Evolutionary conservation across 306 rosid genomes (phyloP), one percentile per base, ranked within the genome.

Genomic region (Quercus mongolica): DNA sequence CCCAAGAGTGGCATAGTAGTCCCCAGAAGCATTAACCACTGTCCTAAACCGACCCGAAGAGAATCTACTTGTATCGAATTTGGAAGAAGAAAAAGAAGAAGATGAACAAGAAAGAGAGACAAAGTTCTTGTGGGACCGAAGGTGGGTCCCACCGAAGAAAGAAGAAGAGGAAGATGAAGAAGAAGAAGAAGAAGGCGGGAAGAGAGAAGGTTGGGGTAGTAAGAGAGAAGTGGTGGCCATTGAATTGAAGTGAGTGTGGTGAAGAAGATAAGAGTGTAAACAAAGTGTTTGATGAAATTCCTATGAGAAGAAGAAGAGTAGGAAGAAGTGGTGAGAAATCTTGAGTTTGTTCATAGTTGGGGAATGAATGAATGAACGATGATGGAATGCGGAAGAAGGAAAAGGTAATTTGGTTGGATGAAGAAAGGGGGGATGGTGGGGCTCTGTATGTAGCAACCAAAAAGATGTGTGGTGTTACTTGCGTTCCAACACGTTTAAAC

Each of bases 1-100:
- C 15, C 97, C 97, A 56, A 94, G 99, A 91, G 97, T 90, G 56
- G 92, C 13, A 74, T 94, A 94, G 77, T 92, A 94, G 75, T 92
- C 99, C 18, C 91, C 92, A 33, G 99, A 92, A 77, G 97, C 94
- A 56, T 89, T 70, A 58, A 86, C 65, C 57, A 89, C 90, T 1
- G 84, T 44, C 68, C 84, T 83, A 49, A 74, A 78, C 62, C 97
- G 93, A 72, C 87, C 79, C 23, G 79, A 11, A 19, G 81, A 79
- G 85, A 69, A 15, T 74, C 82, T 41, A 41, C 46, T 86, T 9
- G 86, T 15, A 41, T 57, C 78, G 5, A 83, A 62, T 57, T 78
- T 77, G 71, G 86, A 76, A 41, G 78, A 51, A 3, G 8, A 69
- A 18, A 58, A n/a, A 15, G 54, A 68, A 20, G 76, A 78, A 68